Conservation (phyloP, 352 stramenopile genomes). For the Globisporangium takayamanum region DNA sequence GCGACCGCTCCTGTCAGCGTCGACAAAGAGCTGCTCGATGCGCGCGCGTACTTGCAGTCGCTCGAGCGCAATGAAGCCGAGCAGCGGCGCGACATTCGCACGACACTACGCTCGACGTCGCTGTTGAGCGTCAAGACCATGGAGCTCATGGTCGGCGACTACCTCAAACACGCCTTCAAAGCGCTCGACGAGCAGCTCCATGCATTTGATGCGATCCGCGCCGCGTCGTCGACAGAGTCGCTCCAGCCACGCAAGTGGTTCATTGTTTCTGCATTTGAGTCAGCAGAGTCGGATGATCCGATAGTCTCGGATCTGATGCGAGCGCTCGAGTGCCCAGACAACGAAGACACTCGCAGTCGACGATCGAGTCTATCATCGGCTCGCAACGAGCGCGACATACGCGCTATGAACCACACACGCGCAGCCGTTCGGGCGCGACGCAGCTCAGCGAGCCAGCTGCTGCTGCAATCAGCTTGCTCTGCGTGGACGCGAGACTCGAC, state of each 20-base stretch:
- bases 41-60: constrained; percentile 10
- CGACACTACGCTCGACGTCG: constrained; percentile 31
- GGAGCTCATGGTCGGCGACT: constrained; percentile 50
- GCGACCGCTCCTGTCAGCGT: not conserved
- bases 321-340: too few species aligned
- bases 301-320: too few species aligned
- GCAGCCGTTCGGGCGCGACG: not conserved
- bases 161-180: constrained; percentile 30
- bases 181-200: constrained; percentile 15
- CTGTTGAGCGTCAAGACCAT: constrained; percentile 43
- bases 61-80: constrained; percentile 25
- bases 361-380: too few species aligned
- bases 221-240: not conserved
- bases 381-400: not conserved
- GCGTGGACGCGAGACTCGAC: too few species aligned
- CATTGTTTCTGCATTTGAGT: too few species aligned
- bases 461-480: not conserved
- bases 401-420: not conserved
- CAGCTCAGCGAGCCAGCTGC: too few species aligned
- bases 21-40: constrained; percentile 21
- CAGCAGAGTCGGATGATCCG: too few species aligned
- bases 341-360: too few species aligned
- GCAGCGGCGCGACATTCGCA: constrained; percentile 28
- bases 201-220: constrained; percentile 5
- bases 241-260: not conserved